A percentile compares a stretch with the other conserved stretches of the same genome.
Evolutionary conservation across 257 asterid genomes (phyloP).

Genomic region (Apocynum venetum): DNA sequence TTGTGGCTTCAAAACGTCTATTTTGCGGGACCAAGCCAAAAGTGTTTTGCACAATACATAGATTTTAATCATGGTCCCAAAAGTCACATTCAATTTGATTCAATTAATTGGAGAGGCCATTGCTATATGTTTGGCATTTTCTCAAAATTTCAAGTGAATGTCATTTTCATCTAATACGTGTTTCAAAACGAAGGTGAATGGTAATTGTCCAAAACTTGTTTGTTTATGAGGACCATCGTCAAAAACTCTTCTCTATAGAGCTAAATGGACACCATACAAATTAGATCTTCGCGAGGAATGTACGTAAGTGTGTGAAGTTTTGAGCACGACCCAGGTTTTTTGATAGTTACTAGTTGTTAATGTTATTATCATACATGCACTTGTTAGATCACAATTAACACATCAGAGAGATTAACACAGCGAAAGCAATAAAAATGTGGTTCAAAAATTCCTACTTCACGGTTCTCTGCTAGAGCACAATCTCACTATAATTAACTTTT

Average conservation of each 20-base stretch:
- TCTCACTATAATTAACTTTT: too few species aligned
- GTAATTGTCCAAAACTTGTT: neutral
- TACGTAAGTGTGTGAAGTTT: too few species aligned
- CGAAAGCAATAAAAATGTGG: too few species aligned
- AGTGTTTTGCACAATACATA: neutral
- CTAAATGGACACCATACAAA: neutral
- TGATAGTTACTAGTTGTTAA: too few species aligned
- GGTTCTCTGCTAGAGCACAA: too few species aligned
- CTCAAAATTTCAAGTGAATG: neutral
- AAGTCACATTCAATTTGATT: neutral
- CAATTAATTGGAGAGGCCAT: too few species aligned
- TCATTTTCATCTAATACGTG: neutral
- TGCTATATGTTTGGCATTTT: neutral
- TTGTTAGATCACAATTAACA: too few species aligned
- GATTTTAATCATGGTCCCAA: neutral
- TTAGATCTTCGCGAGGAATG: neutral
- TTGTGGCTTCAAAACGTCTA: conserved; percentile 25
- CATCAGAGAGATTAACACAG: too few species aligned
- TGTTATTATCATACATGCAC: too few species aligned
- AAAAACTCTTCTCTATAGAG: too few species aligned
- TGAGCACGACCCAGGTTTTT: too few species aligned
- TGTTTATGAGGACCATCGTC: neutral
- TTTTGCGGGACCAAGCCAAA: neutral
- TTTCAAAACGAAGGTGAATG: neutral
- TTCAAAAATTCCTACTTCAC: too few species aligned